Evolutionary conservation across 768 basidiomycete genomes (phyloP).

Genomic region (Panaeolus papilionaceus): DNA sequence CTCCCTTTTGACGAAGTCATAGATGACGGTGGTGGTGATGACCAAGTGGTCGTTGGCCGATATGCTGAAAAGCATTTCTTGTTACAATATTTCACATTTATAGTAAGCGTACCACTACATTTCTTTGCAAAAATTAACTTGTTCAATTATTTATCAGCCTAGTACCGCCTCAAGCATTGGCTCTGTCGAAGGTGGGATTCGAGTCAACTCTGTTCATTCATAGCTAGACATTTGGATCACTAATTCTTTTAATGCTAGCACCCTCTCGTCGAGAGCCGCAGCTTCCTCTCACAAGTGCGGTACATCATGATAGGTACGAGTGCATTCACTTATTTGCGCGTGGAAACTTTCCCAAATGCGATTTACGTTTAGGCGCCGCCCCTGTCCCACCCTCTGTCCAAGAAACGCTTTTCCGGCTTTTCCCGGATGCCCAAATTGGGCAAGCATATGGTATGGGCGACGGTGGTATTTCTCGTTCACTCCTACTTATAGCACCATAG

Average conservation of each 20-base stretch:
- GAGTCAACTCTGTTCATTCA: background rate
- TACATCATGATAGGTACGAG: constrained; percentile 46
- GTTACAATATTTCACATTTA: constrained; percentile 55
- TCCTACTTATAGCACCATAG: constrained; percentile 17
- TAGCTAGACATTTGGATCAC: background rate
- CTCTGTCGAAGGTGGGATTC: constrained; percentile 52
- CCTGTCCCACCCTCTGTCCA: constrained; percentile 62
- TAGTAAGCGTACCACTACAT: constrained; percentile 35
- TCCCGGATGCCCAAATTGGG: constrained; percentile 60
- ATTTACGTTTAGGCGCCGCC: constrained; percentile 55
- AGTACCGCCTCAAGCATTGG: constrained; percentile 56
- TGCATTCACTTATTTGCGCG: constrained; percentile 25
- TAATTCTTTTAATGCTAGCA: constrained; percentile 40
- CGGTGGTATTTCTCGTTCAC: background rate
- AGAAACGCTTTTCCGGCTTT: constrained; percentile 46
- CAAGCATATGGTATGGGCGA: constrained; percentile 59
- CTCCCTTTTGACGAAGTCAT: background rate
- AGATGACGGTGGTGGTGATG: constrained; percentile 60
- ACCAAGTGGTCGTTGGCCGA: constrained; percentile 49
- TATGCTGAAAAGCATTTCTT: constrained; percentile 52
- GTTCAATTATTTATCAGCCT: constrained; percentile 32
- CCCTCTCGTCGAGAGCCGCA: constrained; percentile 48
- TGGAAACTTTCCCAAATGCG: constrained; percentile 23
- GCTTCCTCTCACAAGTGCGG: constrained; percentile 43
- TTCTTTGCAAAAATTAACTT: background rate